Evolutionary conservation across 148 eudicot species (phyloP), one percentile per base, ranked within the genome.

Genomic region (Vaccinium vitisidaea): DNA sequence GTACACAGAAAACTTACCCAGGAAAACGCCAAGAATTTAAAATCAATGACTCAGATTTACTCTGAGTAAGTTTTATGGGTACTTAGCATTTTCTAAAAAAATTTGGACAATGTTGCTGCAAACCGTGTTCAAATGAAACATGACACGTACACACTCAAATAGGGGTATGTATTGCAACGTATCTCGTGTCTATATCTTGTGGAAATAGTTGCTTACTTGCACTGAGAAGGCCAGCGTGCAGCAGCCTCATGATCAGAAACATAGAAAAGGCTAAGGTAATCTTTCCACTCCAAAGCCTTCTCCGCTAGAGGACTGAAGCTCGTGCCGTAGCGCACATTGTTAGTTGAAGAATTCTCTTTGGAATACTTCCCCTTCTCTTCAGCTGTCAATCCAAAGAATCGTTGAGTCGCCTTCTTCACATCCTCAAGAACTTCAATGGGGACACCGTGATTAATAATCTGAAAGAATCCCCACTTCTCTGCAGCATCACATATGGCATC

Each of bases 401-500:
- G 78, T n/a, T 84, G 80, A 1, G 84, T 82, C 3, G 90, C 91
- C 0, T 23, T 84, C 80, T 86, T 73, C 3, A 83, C 91, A 46
- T 81, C 83, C n/a, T 88, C 91, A 18, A 91, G 85, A 48, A 90
- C 89, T 43, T 81, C 79, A 14, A 81, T 25, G 12, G 90, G 86
- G 0, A 90, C 76, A 1, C 91, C 93, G 54, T 91, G 92, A 83
- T 90, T 90, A 16, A 88, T 52, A 43, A 90, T 80, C 77, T 88
- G 89, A 65, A 65, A 65, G 71, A 65, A 65, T 14, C 71, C 71
- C 71, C 71, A 65, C 71, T 65, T 65, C 32, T 54, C 49, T 1
- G 95, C 94, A 4, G 82, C 95, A 46, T 89, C 85, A 81, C 95
- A 89, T 14, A 93, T 84, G 1, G 87, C 52, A 25, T 75, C 82